Base-by-base conservation (phyloP, 768 basidiomycete species). In the Leccinum fibrillosum region DNA sequence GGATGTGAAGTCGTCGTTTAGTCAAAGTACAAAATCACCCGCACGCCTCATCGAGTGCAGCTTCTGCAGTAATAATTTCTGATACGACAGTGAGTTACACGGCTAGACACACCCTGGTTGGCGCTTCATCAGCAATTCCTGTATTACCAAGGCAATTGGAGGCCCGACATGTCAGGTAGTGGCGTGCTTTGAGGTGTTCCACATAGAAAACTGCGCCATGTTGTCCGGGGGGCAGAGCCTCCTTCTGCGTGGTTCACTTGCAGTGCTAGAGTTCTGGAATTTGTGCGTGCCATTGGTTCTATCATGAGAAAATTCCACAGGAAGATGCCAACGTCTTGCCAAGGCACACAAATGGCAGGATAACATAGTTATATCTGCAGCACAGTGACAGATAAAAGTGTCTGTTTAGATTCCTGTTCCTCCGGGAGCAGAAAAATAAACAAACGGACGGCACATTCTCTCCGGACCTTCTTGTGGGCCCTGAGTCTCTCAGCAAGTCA, bases 271-370 rank as follows among this genome's bases (percentile, higher is more conserved):
- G 1, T 1, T n/a, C 8, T 37, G 9, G 23, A 10, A 28, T 34
- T 7, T 7, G 21, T 13, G 39, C 39, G 13, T 32, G 17, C n/a
- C 47, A 47, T 13, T 12, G 23, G 4, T 17, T 44, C 5, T 3
- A 47, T 26, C 34, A 30, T 5, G 19, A 8, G 2, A 49, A 61
- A 61, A n/a, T 61, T 56, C 60, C 12, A 47, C 4, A 7, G 58
- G 35, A 44, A 15, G 28, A 12, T 37, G 49, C 26, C 60, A 54
- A 25, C 30, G 8, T 19, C 35, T 19, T 54, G 37, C 59, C 59
- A 55, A 55, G 59, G 52, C 19, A 55, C 52, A 6, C n/a, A 5
- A 6, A 5, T 42, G 53, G 52, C 45, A 52, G 35, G 2, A 3
- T 21, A 19, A 1, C 1, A 32, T 42, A 62, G 53, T 53, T 58